These are phyloP conservation scores for Eucalyptus regnans DNA, from an alignment of 345 rosid genomes.

Conservation along the genomic window DNA sequence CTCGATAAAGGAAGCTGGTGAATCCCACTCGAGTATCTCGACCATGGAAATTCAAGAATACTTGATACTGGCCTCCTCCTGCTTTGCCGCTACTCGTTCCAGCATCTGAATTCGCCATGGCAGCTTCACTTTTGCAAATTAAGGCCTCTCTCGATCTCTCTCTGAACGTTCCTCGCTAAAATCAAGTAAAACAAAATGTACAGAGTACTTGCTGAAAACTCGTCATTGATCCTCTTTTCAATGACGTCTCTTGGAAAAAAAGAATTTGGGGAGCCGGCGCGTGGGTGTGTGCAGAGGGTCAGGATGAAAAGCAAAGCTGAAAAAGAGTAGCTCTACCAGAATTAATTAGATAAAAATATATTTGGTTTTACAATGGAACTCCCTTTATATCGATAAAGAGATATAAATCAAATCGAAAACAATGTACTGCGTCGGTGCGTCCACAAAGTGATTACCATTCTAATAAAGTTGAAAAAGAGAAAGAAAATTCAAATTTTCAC, in stretches of 20 bases:
- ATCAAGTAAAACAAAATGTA: no score
- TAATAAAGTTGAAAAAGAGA: no score
- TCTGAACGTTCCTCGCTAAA: no score
- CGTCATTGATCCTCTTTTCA: not conserved
- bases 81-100: rapidly evolving
- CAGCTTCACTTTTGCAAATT: no score
- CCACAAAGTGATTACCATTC: no score
- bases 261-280: not conserved
- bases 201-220: not conserved
- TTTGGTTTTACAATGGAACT: not conserved
- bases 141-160: not conserved
- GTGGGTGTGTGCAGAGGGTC: rapidly evolving
- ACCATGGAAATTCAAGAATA: not conserved
- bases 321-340: rapidly evolving
- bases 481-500: no score
- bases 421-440: no score
- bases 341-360: no score
- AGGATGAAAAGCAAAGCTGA: not conserved
- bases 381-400: no score
- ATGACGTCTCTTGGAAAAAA: not conserved
- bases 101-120: not conserved
- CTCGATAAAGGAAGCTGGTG: rapidly evolving
- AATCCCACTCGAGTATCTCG: rapidly evolving
- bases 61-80: not conserved
- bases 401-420: no score